Evolutionary conservation across 2,329 filamentous ascomycete species (phyloP).

Genomic region (Tolypocladium tropicale): DNA sequence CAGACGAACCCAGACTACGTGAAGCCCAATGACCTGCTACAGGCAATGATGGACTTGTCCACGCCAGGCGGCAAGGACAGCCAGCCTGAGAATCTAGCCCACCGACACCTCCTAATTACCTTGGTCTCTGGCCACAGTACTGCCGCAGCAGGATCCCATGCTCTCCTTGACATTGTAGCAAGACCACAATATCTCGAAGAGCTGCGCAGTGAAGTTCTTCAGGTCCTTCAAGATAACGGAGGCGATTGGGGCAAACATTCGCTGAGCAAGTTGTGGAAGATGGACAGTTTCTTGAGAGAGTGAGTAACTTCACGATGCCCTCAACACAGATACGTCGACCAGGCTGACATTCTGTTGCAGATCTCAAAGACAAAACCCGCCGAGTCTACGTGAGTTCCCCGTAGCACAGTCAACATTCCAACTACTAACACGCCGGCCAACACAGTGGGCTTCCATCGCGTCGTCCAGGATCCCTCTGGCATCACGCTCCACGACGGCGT

Average conservation of each 20-base stretch:
- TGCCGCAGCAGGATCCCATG: conserved; percentile 4
- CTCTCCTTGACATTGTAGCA: conserved; percentile 2
- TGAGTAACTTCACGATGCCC: not conserved
- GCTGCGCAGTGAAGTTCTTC: conserved; percentile 1
- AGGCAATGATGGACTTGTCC: conserved; percentile 5
- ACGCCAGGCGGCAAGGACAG: not conserved
- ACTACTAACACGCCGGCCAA: not conserved
- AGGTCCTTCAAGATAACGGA: not conserved
- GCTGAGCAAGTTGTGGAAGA: conserved; percentile 3
- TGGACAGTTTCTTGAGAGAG: conserved; percentile 8
- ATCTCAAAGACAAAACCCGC: conserved; percentile 5
- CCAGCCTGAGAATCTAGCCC: not conserved
- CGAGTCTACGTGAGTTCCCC: conserved; percentile 1
- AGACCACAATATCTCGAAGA: conserved; percentile 1
- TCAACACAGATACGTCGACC: too few species aligned
- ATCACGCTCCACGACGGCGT: conserved; percentile 6
- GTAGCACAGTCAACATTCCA: not conserved
- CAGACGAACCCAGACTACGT: not conserved
- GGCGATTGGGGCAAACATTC: conserved; percentile 1
- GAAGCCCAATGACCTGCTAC: conserved; percentile 4
- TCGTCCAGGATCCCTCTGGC: conserved; percentile 4
- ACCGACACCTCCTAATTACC: conserved; percentile 1
- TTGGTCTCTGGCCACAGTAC: conserved; percentile 6
- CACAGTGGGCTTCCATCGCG: conserved; percentile 5
- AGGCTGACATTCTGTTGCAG: not conserved